A percentile compares a stretch with the other conserved stretches of the same genome.
phyloP scores from a whole-genome alignment of 2,329 filamentous ascomycete genomes.

The Hypoxylon sp. region DNA sequence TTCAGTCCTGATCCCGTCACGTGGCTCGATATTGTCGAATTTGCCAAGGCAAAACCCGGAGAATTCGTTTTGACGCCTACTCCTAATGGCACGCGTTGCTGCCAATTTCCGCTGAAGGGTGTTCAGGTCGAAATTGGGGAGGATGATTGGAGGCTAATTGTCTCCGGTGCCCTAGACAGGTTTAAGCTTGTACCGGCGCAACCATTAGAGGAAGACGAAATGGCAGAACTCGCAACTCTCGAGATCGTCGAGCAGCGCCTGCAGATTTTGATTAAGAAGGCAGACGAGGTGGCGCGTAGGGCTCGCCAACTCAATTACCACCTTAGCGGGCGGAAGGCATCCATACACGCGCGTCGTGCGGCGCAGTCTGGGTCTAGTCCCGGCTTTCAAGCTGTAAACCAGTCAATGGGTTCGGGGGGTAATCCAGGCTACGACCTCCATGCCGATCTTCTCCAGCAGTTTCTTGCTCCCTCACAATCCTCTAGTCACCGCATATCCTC shows the following conservation, averaged over 20 bases:
- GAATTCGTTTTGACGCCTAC: constrained; percentile 81
- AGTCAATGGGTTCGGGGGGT: constrained; percentile 50
- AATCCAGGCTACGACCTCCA: constrained; percentile 64
- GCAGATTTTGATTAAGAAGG: constrained; percentile 81
- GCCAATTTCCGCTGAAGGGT: constrained; percentile 86
- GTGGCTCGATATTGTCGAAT: constrained; percentile 89
- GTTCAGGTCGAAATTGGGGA: constrained; percentile 87
- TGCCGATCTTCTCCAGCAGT: constrained; percentile 70
- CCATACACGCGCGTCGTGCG: constrained; percentile 76
- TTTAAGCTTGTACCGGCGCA: constrained; percentile 79
- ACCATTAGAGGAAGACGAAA: constrained; percentile 87
- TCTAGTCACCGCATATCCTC: constrained; percentile 50
- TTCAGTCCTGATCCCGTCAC: constrained; percentile 70
- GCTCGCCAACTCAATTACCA: constrained; percentile 85
- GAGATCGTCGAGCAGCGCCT: constrained; percentile 87
- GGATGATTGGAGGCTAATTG: constrained; percentile 88
- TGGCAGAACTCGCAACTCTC: constrained; percentile 85
- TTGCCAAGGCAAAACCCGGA: constrained; percentile 83
- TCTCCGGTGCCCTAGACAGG: constrained; percentile 85
- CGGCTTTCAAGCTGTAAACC: constrained; percentile 56
- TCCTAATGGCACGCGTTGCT: constrained; percentile 78
- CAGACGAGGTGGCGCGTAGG: constrained; percentile 76
- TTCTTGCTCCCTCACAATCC: constrained; percentile 54
- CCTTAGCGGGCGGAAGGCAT: constrained; percentile 79
- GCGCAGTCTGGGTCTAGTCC: constrained; percentile 56